These are phyloP conservation scores for Apiospora marii DNA, from an alignment of 2,329 filamentous ascomycete species.

Conservation along the genomic window DNA sequence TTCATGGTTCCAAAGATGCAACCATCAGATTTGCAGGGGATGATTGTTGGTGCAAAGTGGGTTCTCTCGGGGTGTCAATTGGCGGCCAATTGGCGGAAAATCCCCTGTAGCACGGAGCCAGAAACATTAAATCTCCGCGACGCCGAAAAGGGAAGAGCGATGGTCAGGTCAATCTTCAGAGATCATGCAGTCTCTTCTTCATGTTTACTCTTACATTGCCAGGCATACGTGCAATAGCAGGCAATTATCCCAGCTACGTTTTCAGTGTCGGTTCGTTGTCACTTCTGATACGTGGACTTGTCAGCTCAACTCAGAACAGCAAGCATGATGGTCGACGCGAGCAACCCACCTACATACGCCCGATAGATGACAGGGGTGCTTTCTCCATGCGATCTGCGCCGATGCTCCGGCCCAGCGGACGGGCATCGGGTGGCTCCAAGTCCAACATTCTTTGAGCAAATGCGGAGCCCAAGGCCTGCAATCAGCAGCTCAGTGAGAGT, in stretches of 20 bases:
- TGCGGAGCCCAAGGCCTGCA: constrained; percentile 5
- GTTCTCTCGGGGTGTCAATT: not conserved
- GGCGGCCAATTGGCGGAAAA: constrained; percentile 23
- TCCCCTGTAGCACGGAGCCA: constrained; percentile 14
- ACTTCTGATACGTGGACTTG: no score
- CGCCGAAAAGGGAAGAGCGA: not conserved
- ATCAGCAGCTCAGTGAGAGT: not conserved
- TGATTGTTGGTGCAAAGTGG: not conserved
- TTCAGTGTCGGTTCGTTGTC: no score
- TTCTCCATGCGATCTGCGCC: not conserved
- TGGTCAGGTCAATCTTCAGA: not conserved
- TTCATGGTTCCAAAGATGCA: not conserved
- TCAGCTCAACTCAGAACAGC: not conserved
- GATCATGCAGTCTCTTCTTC: not conserved
- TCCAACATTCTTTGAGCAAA: not conserved
- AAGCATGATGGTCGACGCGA: not conserved
- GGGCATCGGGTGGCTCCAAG: constrained; percentile 1
- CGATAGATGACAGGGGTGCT: not conserved
- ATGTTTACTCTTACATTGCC: not conserved
- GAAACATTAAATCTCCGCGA: not conserved
- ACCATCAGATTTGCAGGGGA: not conserved
- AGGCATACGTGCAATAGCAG: not conserved
- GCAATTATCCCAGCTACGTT: no score
- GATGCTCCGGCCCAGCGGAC: not conserved
- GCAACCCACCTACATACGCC: not conserved